These are phyloP conservation scores for Aspergillus indologenus DNA, from an alignment of 495 filamentous ascomycete species.

Conservation along the genomic window DNA sequence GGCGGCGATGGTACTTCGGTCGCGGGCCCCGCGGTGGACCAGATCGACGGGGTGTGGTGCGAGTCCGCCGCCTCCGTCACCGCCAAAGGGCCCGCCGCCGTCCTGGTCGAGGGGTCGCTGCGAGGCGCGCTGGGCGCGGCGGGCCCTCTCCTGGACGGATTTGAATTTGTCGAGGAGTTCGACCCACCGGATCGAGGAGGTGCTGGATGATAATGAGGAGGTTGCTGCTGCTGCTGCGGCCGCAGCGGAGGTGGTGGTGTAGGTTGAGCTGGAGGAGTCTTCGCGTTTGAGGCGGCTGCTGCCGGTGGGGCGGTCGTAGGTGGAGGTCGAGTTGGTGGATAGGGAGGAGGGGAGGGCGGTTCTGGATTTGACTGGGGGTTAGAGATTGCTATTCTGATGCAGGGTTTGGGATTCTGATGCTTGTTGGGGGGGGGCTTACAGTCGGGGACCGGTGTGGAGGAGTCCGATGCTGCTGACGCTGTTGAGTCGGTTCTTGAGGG, in stretches of 20 bases:
- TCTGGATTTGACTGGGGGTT: conserved; percentile 1
- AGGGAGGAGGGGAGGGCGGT: conserved; percentile 11
- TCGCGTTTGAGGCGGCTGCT: conserved; percentile 29
- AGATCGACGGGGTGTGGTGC: too few relatives aligned
- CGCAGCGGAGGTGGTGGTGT: conserved; percentile 19
- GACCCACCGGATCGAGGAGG: conserved; percentile 82
- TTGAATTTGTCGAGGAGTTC: conserved; percentile 98
- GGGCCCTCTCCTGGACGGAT: conserved; percentile 76
- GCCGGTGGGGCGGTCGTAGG: conserved; percentile 59
- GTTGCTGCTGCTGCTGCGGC: conserved; percentile 25
- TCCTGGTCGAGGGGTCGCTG: conserved; percentile 33
- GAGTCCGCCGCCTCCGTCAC: too few relatives aligned
- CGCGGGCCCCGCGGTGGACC: conserved; percentile 26
- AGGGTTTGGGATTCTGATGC: not conserved
- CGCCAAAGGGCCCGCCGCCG: conserved; percentile 10
- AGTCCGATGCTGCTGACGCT: conserved; percentile 96
- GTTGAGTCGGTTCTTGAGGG: conserved; percentile 93
- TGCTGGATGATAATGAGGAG: conserved; percentile 81
- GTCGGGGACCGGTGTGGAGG: conserved; percentile 77
- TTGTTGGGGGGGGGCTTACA: conserved; percentile 54
- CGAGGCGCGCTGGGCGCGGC: conserved; percentile 46
- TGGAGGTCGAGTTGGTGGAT: conserved; percentile 19
- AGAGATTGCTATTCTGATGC: conserved; percentile 2
- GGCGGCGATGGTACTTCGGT: conserved; percentile 20
- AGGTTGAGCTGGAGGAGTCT: conserved; percentile 30